These are phyloP conservation scores for Annona squamosa DNA, from an alignment of 164 flowering plant species.

Conservation along the genomic window DNA sequence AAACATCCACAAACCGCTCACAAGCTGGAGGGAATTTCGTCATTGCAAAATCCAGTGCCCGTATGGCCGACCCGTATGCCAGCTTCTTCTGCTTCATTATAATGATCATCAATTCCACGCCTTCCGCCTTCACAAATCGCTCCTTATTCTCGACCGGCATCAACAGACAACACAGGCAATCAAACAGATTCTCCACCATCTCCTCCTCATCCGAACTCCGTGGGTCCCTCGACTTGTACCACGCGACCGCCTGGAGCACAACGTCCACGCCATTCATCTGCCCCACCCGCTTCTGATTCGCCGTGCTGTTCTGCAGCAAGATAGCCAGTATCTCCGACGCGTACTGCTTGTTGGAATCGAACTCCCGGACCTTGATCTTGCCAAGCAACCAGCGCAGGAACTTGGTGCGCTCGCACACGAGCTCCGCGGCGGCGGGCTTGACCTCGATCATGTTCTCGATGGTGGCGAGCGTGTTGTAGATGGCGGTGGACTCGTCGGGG, in stretches of 20 bases:
- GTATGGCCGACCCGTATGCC: slow-evolving; percentile 88
- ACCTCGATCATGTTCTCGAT: slow-evolving; percentile 89
- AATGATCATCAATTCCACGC: slow-evolving; percentile 97
- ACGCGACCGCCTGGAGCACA: slow-evolving; percentile 80
- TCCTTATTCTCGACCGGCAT: slow-evolving; percentile 99
- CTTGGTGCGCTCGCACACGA: slow-evolving; percentile 89
- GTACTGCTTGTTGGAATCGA: slow-evolving; percentile 92
- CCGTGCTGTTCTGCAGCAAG: slow-evolving; percentile 74
- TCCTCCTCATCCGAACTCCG: slow-evolving; percentile 90
- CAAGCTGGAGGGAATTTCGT: slow-evolving; percentile 92
- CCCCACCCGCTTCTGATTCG: slow-evolving; percentile 84
- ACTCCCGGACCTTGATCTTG: slow-evolving; percentile 76
- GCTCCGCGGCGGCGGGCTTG: slow-evolving; percentile 79
- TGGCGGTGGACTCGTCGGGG: slow-evolving; percentile 66
- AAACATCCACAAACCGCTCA: slow-evolving; percentile 91
- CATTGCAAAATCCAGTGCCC: slow-evolving; percentile 95
- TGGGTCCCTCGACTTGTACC: slow-evolving; percentile 88
- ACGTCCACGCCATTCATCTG: slow-evolving; percentile 96
- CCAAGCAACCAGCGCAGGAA: slow-evolving; percentile 69
- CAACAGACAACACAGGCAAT: slow-evolving; percentile 88
- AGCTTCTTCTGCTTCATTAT: slow-evolving; percentile 97
- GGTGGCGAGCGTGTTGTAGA: slow-evolving; percentile 61
- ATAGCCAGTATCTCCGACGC: slow-evolving; percentile 92
- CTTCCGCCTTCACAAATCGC: slow-evolving; percentile 87
- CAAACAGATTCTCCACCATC: slow-evolving; percentile 95